Conservation (phyloP, 1,139 yeast genomes). For the Zygoascus hellenicus region DNA sequence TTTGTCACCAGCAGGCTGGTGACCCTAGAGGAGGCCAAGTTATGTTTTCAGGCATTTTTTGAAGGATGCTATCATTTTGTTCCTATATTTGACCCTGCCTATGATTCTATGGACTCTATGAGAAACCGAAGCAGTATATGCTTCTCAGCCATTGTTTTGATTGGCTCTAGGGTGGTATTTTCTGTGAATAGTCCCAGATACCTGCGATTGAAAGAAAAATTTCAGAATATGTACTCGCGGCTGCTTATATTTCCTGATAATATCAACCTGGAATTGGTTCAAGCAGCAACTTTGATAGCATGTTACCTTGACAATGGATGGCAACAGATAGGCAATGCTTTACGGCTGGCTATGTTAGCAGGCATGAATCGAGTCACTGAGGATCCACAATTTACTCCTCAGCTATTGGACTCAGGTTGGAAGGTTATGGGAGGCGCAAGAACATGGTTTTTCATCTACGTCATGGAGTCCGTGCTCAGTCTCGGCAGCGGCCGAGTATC, state of each 20-base stretch:
- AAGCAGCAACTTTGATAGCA: constrained; percentile 5
- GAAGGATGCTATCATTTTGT: constrained; percentile 8
- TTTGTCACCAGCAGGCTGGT: background rate
- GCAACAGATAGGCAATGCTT: constrained; percentile 9
- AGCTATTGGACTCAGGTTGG: constrained; percentile 1
- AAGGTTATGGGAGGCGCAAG: constrained; percentile 1
- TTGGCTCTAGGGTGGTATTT: constrained; percentile 4
- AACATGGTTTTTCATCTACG: constrained; percentile 9
- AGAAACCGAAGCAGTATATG: constrained; percentile 5
- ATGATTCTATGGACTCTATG: constrained; percentile 9
- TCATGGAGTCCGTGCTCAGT: constrained; percentile 7
- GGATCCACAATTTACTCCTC: background rate
- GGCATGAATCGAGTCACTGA: constrained; percentile 2
- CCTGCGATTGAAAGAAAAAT: constrained; percentile 1
- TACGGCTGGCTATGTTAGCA: constrained; percentile 5
- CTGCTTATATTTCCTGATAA: constrained; percentile 2
- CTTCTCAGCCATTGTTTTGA: constrained; percentile 3
- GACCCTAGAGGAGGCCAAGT: constrained; percentile 3
- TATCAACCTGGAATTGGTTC: constrained; percentile 7
- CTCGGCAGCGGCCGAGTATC: constrained; percentile 6
- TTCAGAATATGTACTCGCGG: constrained; percentile 3
- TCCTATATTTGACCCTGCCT: constrained; percentile 4
- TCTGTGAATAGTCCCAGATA: background rate
- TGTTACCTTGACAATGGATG: constrained; percentile 10
- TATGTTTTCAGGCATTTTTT: constrained; percentile 1